Base-by-base conservation (phyloP, 352 stramenopile species). In the Phytophthora melonis region DNA sequence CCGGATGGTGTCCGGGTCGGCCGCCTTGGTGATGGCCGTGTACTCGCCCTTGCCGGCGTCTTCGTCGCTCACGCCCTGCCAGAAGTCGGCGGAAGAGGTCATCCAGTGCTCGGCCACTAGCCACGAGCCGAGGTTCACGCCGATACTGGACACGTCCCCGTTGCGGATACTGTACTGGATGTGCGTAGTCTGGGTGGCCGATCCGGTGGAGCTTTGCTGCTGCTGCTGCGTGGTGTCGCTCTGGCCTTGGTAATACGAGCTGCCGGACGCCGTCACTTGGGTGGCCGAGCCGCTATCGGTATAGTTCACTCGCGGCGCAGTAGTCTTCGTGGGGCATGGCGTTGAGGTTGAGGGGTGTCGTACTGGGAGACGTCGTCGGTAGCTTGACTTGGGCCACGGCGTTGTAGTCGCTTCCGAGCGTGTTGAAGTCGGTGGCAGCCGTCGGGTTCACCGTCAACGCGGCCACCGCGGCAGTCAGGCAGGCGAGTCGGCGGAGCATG, bases 61-160 rank as follows among this genome's bases (percentile, higher is more conserved):
- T 5, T 78, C 60, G 1, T 70, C 58, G 23, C 41, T 76, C 53
- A 92, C 75, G 5, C 77, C 83, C 11, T 80, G 63, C 87, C 85
- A 94, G 58, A 94, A 80, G 25, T 87, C 74, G 13, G 82, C 76
- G 1, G 68, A 55, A 19, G 27, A 67, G 32, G 85, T 91, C 89
- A 95, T 95, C 89, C 89, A 95, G 64, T 91, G 67, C 72, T 95
- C 89, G 14, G 80, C 79, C 30, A 93, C 87, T 25, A 95, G 80
- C 89, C 89, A 95, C 2, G 67, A 58, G 9, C 89, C 89, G 43
- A 95, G 77, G 68, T 93, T 93, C 52, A 93, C 89, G 27, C 84
- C 89, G 21, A 81, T 75, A 55, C 75, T 88, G 18, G 70, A 74
- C 7, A 84, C 68, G 39, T 67, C 58, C 13, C 88, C 88, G 18